Conservation (phyloP, 2,329 filamentous ascomycete species). For the Penicillium nordicum region DNA sequence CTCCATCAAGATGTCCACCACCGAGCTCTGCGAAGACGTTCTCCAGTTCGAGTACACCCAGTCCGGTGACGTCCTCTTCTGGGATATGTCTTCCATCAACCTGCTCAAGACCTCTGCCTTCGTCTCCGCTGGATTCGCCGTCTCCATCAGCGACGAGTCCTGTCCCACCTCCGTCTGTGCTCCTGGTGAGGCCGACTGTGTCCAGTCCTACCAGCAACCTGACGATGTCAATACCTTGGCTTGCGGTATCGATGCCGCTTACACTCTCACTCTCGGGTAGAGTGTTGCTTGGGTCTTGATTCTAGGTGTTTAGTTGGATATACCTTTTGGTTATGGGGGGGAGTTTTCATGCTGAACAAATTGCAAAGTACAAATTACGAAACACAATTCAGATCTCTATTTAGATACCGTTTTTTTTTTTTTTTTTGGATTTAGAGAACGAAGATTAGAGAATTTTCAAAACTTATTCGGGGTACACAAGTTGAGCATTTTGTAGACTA, state of each 20-base stretch:
- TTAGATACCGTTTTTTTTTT: not conserved
- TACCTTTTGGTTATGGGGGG: conserved; percentile 3
- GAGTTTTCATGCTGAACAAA: conserved; percentile 6
- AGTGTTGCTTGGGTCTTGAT: not conserved
- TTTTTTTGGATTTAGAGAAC: not conserved
- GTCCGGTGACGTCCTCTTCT: conserved; percentile 24
- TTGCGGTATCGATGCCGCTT: conserved; percentile 21
- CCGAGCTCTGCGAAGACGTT: conserved; percentile 17
- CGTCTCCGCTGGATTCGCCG: conserved; percentile 25
- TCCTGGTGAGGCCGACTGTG: conserved; percentile 25
- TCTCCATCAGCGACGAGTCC: conserved; percentile 21
- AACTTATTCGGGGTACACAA: not conserved
- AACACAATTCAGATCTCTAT: not conserved
- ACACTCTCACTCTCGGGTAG: conserved; percentile 40
- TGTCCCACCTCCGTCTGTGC: conserved; percentile 26
- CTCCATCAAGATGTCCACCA: conserved; percentile 33
- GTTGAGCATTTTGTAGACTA: not conserved
- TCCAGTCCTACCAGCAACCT: conserved; percentile 28
- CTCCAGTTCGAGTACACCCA: conserved; percentile 36
- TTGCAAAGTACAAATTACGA: conserved; percentile 3
- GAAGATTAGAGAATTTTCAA: not conserved
- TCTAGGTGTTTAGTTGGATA: conserved; percentile 8
- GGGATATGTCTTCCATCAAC: conserved; percentile 34
- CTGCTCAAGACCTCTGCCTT: conserved; percentile 21
- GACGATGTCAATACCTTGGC: conserved; percentile 28